Percentiles rank a stretch among this genome's conserved stretches.
These are phyloP conservation scores for Trichoderma arundinaceum DNA, from an alignment of 2,329 filamentous ascomycete genomes.

Conservation along the genomic window DNA sequence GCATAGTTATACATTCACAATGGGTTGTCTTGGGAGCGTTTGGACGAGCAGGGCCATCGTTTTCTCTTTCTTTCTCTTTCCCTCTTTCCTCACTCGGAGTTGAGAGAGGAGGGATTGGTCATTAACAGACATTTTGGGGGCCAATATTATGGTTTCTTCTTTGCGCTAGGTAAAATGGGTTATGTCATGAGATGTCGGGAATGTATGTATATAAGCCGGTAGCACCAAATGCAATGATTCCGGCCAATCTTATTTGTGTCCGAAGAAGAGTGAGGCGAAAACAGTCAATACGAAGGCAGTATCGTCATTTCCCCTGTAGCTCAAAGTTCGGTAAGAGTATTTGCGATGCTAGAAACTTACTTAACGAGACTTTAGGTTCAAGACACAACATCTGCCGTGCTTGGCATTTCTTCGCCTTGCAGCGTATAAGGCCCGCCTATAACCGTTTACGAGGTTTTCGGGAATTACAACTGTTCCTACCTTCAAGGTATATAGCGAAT, in stretches of 20 bases:
- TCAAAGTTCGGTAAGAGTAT: not conserved
- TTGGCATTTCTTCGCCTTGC: not conserved
- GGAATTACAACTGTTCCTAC: too few relatives aligned
- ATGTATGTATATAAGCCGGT: not conserved
- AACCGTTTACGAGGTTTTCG: not conserved
- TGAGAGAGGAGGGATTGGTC: not conserved
- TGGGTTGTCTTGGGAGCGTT: not conserved
- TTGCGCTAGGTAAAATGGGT: not conserved
- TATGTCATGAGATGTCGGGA: slow-evolving; percentile 1
- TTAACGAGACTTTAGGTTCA: not conserved
- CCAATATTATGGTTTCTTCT: not conserved
- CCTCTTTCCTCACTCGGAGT: not conserved
- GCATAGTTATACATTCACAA: slow-evolving; percentile 1
- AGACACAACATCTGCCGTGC: not conserved
- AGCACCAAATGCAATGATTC: not conserved
- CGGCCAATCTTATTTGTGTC: not conserved
- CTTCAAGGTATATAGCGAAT: not conserved
- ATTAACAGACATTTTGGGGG: not conserved
- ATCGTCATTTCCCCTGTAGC: not conserved
- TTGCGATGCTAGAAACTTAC: not conserved
- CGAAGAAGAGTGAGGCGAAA: not conserved
- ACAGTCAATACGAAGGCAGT: not conserved
- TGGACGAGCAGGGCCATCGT: not conserved
- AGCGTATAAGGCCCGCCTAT: too few relatives aligned
- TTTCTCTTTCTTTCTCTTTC: not conserved